Conservation (phyloP, 169 alveolate genomes). For the Eimeria praecox region DNA sequence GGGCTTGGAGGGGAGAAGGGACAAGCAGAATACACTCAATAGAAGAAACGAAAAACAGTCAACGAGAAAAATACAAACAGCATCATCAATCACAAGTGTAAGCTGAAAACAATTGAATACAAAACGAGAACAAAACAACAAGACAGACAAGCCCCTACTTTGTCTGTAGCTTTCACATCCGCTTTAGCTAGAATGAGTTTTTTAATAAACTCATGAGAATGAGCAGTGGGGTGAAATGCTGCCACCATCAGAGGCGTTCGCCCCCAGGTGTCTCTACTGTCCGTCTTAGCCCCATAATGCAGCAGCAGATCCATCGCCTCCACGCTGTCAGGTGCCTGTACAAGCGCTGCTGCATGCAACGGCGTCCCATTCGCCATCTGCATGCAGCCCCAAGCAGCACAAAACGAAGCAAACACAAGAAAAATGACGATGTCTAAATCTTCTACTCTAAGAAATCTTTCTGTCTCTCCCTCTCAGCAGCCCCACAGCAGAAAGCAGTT, state of each 20-base stretch:
- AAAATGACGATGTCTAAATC: not conserved
- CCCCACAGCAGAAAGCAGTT: not conserved
- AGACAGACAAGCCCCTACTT: not conserved
- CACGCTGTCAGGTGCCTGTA: conserved; percentile 57
- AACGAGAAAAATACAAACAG: too few relatives aligned
- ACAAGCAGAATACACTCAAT: not conserved
- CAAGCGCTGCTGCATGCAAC: conserved; percentile 68
- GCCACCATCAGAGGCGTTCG: conserved; percentile 80
- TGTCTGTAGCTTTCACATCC: conserved; percentile 62
- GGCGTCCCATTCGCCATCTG: conserved; percentile 50
- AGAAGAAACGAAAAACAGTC: not conserved
- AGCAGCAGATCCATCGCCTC: conserved; percentile 58
- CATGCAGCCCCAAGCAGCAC: conserved; percentile 16
- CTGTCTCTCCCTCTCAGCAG: not conserved
- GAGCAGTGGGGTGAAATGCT: conserved; percentile 14
- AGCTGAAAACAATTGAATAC: not conserved
- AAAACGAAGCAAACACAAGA: not conserved
- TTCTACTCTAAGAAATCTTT: not conserved
- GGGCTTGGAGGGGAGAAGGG: not conserved
- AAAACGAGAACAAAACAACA: not conserved
- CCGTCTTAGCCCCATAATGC: conserved; percentile 63
- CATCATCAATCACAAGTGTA: too few relatives aligned
- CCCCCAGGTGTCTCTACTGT: conserved; percentile 57
- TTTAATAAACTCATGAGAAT: conserved; percentile 43
- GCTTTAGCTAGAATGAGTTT: conserved; percentile 50